Evolutionary conservation across 768 basidiomycete species (phyloP), one percentile per base, ranked within the genome.

Genomic region (Pholiota microspora): DNA sequence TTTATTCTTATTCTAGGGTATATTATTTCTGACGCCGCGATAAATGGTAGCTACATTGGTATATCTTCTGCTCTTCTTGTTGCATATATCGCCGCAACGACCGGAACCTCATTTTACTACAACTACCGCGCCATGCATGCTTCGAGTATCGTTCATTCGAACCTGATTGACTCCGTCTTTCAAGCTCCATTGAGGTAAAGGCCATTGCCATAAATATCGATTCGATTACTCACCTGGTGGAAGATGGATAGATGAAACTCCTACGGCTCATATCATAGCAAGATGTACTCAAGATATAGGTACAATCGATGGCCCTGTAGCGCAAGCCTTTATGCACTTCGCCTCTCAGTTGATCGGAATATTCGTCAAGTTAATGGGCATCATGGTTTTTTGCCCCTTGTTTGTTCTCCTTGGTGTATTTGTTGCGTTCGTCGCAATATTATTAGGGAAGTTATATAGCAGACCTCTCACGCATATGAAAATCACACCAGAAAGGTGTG

Each of bases 241-340:
- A 24, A 71, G 80, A 54, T 60, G 67, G 71, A 53, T 71, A 67
- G 70, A 61, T 32, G 65, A 59, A 53, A 63, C 62, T 2, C 56
- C 53, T 3, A 49, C 62, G 21, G 55, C 47, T 8, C 56, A 59
- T 24, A 56, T 59, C 2, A 64, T 62, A 28, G 31, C 59, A 0
- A 49, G 62, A 45, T 64, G 59, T 42, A 62, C 59, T 5, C 59
- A 61, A 46, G 64, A 64, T 18, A 73, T 79, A 59, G 50, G 57
- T 2, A 45, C 51, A 4, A 75, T 90, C 45, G 88, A 92, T 62
- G 69, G 69, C 2, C 60, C 68, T 0, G 61, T 77, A 15, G 57
- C 73, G 0, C 61, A 63, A 23, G 56, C 59, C 16, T 55, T 76
- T 2, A 64, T 61, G 59, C 61, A 59, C 59, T 60, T 77, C 2